Evolutionary conservation across 2,329 filamentous ascomycete species (phyloP), one percentile per base, ranked within the genome.

Genomic region (Aspergillus sclerotialis): DNA sequence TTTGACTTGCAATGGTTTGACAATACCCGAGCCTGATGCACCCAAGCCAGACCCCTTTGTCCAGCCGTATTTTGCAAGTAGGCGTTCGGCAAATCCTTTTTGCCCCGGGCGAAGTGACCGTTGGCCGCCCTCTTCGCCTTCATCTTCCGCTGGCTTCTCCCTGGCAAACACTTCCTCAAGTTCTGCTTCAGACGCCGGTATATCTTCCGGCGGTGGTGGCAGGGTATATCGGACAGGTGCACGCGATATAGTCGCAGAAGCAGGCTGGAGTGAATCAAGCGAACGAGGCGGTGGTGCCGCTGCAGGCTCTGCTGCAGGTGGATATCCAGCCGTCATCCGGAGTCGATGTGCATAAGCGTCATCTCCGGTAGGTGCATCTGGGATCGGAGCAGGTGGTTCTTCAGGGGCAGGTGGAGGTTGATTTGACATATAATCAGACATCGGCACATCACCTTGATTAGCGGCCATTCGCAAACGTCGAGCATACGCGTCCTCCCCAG

Each of bases 61-160:
- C 85, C 89, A 96, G 36, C 92, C 92, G 64, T 94, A 92, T 58
- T 95, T 96, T 41, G 78, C 76, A 78, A 98, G 87, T 36, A 96
- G 75, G 21, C 88, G 82, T 46, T 88, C 78, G 0, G 87, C 92
- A 59, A 94, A 94, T 33, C 82, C 84, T 44, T 80, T 76, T 59
- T 94, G 84, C 11, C 87, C 86, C 0, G 88, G 87, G 3, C 80
- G 78, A 37, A 68, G 76, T 27, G 80, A 81, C 24, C 76, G 75
- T 19, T 69, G 61, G 13, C 60, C 54, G 32, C 59, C 57, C 11
- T 48, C 47, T 31, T 54, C 54, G 13, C 52, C 49, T 21, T 59
- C 52, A 16, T 61, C 58, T 23, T 65, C 53, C 26, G 63, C 56
- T 4, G 57, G 36, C 32, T 59, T 40, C 35, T 61, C 63, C 36